Evolutionary conservation across 140 eudicot genomes (phyloP).

Genomic region (Bidens hawaiensis): DNA sequence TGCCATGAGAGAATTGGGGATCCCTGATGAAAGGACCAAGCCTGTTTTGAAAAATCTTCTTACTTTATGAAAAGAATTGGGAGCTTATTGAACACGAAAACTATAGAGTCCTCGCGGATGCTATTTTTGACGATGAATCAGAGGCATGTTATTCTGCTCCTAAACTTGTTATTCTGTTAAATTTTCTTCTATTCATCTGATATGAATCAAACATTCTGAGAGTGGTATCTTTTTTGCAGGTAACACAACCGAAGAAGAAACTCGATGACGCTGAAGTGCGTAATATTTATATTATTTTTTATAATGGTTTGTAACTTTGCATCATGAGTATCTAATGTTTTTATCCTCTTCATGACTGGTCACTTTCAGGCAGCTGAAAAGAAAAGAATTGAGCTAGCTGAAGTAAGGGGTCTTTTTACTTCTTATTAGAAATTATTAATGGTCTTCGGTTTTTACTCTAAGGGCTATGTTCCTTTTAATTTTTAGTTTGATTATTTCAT

Average conservation of each 20-base stretch:
- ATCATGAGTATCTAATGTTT: conserved; percentile 7
- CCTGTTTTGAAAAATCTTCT: conserved; percentile 64
- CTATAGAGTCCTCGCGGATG: conserved; percentile 83
- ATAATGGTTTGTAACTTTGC: not conserved
- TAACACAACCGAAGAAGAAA: conserved; percentile 39
- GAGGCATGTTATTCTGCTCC: conserved; percentile 30
- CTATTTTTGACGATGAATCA: conserved; percentile 75
- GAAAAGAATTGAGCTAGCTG: conserved; percentile 22
- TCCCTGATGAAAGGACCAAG: conserved; percentile 50
- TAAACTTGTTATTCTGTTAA: not conserved
- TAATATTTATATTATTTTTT: conserved; percentile 14
- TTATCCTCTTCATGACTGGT: conserved; percentile 6
- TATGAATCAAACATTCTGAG: conserved; percentile 1
- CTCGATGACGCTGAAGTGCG: conserved; percentile 43
- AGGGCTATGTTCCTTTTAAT: not conserved
- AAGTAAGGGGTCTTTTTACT: no score
- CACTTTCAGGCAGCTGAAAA: conserved; percentile 23
- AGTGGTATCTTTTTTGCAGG: conserved; percentile 32
- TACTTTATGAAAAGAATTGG: conserved; percentile 74
- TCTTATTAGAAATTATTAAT: not conserved
- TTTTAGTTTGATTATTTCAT: not conserved
- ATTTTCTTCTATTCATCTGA: not conserved
- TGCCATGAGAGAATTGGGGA: conserved; percentile 67
- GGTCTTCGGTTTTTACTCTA: not conserved
- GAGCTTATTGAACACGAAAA: conserved; percentile 77